Evolutionary conservation across 1,139 yeast genomes (phyloP).

Genomic region (Yamadazyma kanchanaburiensis): DNA sequence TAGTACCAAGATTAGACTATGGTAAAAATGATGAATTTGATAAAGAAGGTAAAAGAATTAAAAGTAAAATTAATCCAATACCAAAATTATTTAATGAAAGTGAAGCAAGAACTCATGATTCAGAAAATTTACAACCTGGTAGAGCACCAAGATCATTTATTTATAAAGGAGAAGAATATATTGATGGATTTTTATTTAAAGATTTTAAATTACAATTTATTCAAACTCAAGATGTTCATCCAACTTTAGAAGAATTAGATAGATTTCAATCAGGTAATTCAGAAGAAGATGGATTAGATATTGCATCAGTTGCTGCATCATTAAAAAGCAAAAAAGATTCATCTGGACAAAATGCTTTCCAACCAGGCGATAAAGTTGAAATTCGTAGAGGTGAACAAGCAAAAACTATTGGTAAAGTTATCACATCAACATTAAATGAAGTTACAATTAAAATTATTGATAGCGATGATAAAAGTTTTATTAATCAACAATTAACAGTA

Average conservation of each 20-base stretch:
- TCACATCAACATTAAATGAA: conserved; percentile 61
- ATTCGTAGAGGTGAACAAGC: conserved; percentile 91
- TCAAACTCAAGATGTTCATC: conserved; percentile 81
- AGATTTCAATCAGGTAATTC: conserved; percentile 69
- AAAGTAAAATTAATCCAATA: conserved; percentile 68
- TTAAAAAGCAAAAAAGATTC: conserved; percentile 54
- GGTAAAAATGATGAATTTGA: conserved; percentile 64
- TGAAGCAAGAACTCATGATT: conserved; percentile 54
- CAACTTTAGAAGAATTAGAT: conserved; percentile 85
- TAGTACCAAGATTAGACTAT: conserved; percentile 92
- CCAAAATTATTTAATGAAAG: conserved; percentile 81
- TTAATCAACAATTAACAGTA: conserved; percentile 54
- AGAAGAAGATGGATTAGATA: conserved; percentile 75
- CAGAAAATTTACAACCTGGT: conserved; percentile 61
- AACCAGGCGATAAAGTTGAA: conserved; percentile 93
- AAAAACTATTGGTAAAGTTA: conserved; percentile 79
- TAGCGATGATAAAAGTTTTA: conserved; percentile 47
- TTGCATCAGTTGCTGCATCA: conserved; percentile 80
- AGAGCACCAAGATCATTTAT: conserved; percentile 73
- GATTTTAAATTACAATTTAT: conserved; percentile 82
- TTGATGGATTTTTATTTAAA: conserved; percentile 81
- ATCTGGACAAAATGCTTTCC: conserved; percentile 46
- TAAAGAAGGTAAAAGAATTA: conserved; percentile 51
- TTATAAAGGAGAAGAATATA: conserved; percentile 85
- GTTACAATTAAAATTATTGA: conserved; percentile 58